A percentile compares a stretch with the other conserved stretches of the same genome.
Evolutionary conservation across 169 alveolate species (phyloP).

Genomic region (Plasmodium relictum): DNA sequence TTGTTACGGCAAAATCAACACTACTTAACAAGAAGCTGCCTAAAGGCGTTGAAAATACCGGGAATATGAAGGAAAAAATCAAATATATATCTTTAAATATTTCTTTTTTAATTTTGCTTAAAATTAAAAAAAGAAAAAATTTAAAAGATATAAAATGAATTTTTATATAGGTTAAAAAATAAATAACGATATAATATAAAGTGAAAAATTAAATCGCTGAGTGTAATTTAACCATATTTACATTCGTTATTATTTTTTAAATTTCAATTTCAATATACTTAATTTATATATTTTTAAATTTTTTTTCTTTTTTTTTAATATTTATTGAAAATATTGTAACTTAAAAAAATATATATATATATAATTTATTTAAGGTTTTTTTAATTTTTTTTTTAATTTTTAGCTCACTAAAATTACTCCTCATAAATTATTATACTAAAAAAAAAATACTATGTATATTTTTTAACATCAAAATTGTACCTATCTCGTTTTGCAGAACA

Average conservation of each 20-base stretch:
- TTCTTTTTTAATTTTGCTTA: neutral
- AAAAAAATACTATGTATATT: neutral
- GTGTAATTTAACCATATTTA: conserved; percentile 53
- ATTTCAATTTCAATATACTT: too few species aligned
- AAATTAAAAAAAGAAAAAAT: conserved; percentile 4
- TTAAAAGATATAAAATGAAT: neutral
- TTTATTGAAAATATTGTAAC: neutral
- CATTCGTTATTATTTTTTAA: neutral
- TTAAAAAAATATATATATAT: conserved; percentile 7
- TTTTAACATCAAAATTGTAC: conserved; percentile 27
- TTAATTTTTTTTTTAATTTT: neutral
- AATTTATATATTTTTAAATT: neutral
- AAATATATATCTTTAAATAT: conserved; percentile 2
- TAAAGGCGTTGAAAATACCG: conserved; percentile 75
- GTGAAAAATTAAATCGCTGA: conserved; percentile 59
- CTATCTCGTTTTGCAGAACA: neutral
- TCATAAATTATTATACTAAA: neutral
- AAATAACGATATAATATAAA: conserved; percentile 63
- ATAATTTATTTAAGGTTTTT: neutral
- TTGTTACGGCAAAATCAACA: conserved; percentile 49
- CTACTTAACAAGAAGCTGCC: conserved; percentile 76
- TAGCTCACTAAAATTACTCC: neutral
- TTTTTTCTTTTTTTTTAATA: neutral
- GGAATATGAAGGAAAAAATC: conserved; percentile 63
- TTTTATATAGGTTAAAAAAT: conserved; percentile 45